Percentiles rank a stretch among this genome's conserved stretches.
These are phyloP conservation scores for Xylaria intraflava DNA, from an alignment of 495 filamentous ascomycete species.

Conservation along the genomic window DNA sequence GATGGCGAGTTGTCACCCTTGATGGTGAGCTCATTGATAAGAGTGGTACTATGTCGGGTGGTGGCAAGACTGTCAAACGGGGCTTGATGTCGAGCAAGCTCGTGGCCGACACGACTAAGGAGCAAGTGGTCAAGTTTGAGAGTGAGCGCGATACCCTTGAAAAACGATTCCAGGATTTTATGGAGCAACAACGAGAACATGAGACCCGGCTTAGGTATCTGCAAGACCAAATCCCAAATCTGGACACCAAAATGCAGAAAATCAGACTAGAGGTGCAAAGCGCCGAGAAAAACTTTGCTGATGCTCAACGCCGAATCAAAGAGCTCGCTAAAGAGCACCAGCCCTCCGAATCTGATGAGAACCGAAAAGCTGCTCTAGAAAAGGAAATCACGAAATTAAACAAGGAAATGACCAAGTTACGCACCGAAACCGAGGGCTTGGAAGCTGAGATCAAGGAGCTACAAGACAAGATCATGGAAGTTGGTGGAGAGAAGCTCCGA, in stretches of 20 bases:
- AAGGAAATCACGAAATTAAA: conserved; percentile 69
- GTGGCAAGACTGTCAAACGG: conserved; percentile 78
- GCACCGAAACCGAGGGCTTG: conserved; percentile 71
- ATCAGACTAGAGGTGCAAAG: conserved; percentile 84
- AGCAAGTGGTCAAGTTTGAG: conserved; percentile 82
- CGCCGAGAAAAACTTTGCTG: conserved; percentile 71
- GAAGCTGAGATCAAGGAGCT: conserved; percentile 87
- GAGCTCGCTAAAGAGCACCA: conserved; percentile 77
- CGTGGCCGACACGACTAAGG: conserved; percentile 72
- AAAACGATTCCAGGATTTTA: conserved; percentile 68
- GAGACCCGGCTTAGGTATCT: conserved; percentile 65
- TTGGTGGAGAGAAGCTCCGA: conserved; percentile 86
- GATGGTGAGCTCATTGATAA: conserved; percentile 94
- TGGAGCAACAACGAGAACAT: conserved; percentile 69
- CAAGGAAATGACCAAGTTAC: conserved; percentile 72
- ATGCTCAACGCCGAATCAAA: conserved; percentile 73
- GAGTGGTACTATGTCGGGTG: conserved; percentile 96
- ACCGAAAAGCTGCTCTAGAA: conserved; percentile 59
- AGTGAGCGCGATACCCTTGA: conserved; percentile 79
- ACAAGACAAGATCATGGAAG: conserved; percentile 96
- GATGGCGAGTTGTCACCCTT: conserved; percentile 94
- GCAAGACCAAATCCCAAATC: conserved; percentile 72
- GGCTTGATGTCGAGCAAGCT: conserved; percentile 96
- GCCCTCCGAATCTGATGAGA: conserved; percentile 71
- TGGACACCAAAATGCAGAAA: conserved; percentile 91